Conservation (phyloP, 1,139 yeast species). For the Debaryomyces sp. region DNA sequence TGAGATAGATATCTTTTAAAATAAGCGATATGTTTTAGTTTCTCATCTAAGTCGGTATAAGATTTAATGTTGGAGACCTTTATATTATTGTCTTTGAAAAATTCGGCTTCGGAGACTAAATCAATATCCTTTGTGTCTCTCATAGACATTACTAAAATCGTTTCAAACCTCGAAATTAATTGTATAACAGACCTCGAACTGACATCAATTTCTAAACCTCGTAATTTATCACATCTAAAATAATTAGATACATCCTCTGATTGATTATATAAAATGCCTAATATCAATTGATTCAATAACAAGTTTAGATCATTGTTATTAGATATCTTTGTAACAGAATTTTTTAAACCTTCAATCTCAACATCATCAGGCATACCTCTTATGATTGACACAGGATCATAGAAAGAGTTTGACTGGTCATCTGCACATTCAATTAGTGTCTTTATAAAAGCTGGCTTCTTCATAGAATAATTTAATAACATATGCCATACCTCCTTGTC, state of each 20-base stretch:
- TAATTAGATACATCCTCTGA: constrained; percentile 47
- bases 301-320: constrained; percentile 65
- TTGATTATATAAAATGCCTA: constrained; percentile 63
- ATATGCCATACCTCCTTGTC: constrained; percentile 81
- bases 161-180: constrained; percentile 20
- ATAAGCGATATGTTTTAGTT: constrained; percentile 7
- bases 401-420: constrained; percentile 47
- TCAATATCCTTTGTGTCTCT: background rate
- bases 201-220: constrained; percentile 47
- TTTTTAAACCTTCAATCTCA: constrained; percentile 65
- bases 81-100: background rate
- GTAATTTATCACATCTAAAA: constrained; percentile 37
- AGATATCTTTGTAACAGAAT: constrained; percentile 63
- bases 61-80: background rate
- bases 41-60: constrained; percentile 5
- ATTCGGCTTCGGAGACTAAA: background rate
- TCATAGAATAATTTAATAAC: constrained; percentile 69
- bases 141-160: constrained; percentile 23
- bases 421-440: constrained; percentile 74
- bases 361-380: constrained; percentile 63
- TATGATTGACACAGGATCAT: constrained; percentile 72
- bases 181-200: constrained; percentile 11
- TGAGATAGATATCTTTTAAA: background rate
- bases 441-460: constrained; percentile 72
- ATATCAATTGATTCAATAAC: constrained; percentile 58